A percentile compares a stretch with the other conserved stretches of the same genome.
Conservation (phyloP, 164 flowering plant species). For the Magnolia officinalis region DNA sequence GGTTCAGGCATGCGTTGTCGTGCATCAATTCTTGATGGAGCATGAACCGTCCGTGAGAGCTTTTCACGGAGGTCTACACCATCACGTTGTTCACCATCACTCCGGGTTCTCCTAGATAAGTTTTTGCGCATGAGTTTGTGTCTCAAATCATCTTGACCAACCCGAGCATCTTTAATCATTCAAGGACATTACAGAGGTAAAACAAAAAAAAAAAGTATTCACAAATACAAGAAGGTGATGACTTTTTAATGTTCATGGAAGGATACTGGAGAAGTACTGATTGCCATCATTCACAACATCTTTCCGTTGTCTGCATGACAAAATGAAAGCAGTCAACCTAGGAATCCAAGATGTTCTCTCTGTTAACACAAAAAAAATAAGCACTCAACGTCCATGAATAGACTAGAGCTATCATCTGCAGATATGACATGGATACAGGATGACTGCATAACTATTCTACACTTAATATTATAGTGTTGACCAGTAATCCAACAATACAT, state of each 20-base stretch:
- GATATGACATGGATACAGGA: no score
- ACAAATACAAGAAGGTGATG: constrained; percentile 11
- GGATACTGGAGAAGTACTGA: constrained; percentile 12
- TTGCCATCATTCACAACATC: constrained; percentile 40
- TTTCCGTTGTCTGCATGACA: constrained; percentile 41
- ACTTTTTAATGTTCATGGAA: constrained; percentile 5
- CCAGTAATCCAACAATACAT: no score
- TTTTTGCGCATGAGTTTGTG: constrained; percentile 63
- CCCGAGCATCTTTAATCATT: constrained; percentile 33
- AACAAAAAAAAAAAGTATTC: constrained; percentile 4
- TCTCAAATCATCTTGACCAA: constrained; percentile 60
- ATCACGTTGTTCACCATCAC: constrained; percentile 16
- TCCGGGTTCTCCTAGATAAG: constrained; percentile 21
- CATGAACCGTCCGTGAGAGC: constrained; percentile 44
- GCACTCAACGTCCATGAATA: no score
- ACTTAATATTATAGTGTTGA: no score
- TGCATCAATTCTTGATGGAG: constrained; percentile 24
- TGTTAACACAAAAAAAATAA: no score
- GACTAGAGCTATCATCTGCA: no score
- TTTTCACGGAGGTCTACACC: constrained; percentile 60
- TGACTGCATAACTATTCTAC: no score
- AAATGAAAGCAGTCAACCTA: constrained; percentile 10
- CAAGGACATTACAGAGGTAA: constrained; percentile 24
- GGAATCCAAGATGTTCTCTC: neutral
- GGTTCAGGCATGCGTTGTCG: constrained; percentile 28